Evolutionary conservation across 805 yeast species (phyloP).

Genomic region (Kuraishia ogatae): DNA sequence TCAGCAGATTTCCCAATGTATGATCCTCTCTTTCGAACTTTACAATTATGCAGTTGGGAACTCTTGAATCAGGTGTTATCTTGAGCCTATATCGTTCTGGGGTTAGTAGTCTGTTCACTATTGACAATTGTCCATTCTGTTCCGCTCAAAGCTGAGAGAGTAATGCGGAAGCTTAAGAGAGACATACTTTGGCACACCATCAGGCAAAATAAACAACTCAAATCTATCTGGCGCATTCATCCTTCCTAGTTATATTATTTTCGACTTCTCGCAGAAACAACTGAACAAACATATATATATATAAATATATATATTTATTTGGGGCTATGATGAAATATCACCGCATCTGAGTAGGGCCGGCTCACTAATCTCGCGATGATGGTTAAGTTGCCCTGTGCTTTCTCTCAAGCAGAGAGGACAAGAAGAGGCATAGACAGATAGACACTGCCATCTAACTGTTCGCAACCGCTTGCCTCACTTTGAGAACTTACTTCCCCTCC

Average conservation of each 20-base stretch:
- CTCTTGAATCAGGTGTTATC: slow-evolving; percentile 88
- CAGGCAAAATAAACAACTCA: slow-evolving; percentile 94
- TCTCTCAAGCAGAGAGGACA: no score
- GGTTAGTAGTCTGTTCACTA: neutral
- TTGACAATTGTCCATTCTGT: neutral
- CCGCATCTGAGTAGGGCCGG: neutral
- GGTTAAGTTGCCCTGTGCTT: neutral
- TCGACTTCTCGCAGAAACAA: neutral
- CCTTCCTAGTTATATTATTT: slow-evolving; percentile 4
- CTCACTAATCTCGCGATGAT: neutral
- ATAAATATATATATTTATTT: no score
- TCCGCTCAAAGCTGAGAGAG: neutral
- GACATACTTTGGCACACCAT: slow-evolving; percentile 86
- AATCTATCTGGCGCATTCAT: slow-evolving; percentile 99
- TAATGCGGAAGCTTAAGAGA: neutral
- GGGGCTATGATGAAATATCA: neutral
- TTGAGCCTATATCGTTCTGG: slow-evolving; percentile 42
- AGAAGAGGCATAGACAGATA: no score
- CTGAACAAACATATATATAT: no score
- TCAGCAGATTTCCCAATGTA: slow-evolving; percentile 83
- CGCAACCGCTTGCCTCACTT: no score
- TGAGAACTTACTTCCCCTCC: no score
- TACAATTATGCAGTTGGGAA: slow-evolving; percentile 88
- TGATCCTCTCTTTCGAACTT: slow-evolving; percentile 97
- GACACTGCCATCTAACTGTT: no score